phyloP scores from a whole-genome alignment of 78 protist genomes.

The Dictyostelium citrinum region DNA sequence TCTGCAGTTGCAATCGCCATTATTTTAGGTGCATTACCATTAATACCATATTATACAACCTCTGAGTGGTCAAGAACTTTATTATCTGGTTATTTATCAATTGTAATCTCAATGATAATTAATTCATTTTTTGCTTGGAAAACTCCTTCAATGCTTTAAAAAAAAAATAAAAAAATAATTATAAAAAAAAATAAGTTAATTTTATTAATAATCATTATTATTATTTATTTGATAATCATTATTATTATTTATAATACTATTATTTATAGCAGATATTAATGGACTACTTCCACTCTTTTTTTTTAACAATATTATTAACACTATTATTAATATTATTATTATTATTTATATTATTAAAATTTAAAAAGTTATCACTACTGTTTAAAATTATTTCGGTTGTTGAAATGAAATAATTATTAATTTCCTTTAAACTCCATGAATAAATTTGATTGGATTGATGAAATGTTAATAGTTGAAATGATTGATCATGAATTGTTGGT shows the following conservation, averaged over 20 bases:
- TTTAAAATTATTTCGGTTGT: neutral
- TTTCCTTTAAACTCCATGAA: constrained; percentile 14
- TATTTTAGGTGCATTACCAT: constrained; percentile 67
- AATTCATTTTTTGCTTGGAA: constrained; percentile 64
- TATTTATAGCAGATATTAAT: neutral
- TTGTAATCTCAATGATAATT: constrained; percentile 49
- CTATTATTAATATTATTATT: neutral
- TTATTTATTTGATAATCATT: neutral
- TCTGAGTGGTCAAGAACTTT: constrained; percentile 70
- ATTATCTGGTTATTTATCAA: constrained; percentile 58
- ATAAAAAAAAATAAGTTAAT: neutral
- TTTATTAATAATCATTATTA: no score
- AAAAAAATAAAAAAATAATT: neutral
- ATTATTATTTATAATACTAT: neutral
- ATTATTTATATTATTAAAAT: neutral
- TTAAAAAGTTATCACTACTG: neutral
- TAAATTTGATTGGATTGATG: constrained; percentile 12
- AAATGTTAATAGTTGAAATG: constrained; percentile 12
- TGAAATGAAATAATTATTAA: neutral
- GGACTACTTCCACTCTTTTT: neutral
- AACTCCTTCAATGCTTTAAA: constrained; percentile 53
- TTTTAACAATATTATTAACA: neutral
- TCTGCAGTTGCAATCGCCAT: constrained; percentile 58
- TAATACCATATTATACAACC: constrained; percentile 46
- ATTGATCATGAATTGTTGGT: neutral